Percentiles rank a stretch among this genome's conserved stretches.
These are phyloP conservation scores for Saturnispora zaruensis DNA, from an alignment of 805 yeast species.

Conservation along the genomic window DNA sequence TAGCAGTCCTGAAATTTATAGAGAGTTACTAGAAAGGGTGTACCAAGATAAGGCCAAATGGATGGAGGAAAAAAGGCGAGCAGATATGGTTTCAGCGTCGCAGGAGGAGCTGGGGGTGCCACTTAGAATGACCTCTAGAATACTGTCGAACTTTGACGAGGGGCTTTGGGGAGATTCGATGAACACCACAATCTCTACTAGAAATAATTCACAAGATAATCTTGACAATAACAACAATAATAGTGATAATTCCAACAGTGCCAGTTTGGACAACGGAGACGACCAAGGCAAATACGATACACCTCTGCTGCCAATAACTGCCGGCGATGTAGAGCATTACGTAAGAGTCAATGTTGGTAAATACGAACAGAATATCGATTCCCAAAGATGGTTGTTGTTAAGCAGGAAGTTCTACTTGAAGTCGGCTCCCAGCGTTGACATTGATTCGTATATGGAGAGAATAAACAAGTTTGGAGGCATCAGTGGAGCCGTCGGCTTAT, in stretches of 20 bases:
- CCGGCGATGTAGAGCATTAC: conserved; percentile 8
- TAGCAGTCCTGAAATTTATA: conserved; percentile 4
- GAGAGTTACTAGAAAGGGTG: conserved; percentile 1
- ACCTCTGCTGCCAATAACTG: background rate
- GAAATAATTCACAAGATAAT: background rate
- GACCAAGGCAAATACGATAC: background rate
- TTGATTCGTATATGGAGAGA: conserved; percentile 25
- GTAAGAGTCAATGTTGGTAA: conserved; percentile 11
- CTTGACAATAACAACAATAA: background rate
- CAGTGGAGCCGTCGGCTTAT: conserved; percentile 26
- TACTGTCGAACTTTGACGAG: conserved; percentile 25
- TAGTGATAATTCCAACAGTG: background rate
- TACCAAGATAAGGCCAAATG: background rate
- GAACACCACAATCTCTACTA: background rate
- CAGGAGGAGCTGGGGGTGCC: conserved; percentile 26
- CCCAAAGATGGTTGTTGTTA: conserved; percentile 12
- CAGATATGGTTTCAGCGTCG: conserved; percentile 14
- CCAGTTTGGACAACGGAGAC: background rate
- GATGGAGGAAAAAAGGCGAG: conserved; percentile 5
- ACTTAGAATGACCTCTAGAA: conserved; percentile 19
- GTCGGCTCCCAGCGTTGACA: conserved; percentile 24
- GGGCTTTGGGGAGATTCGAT: conserved; percentile 2
- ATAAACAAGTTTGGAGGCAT: conserved; percentile 24
- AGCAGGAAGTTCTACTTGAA: conserved; percentile 25
- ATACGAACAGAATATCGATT: conserved; percentile 9